These are phyloP conservation scores for Crithidia thermophila DNA, from an alignment of 208 protist species.

Conservation along the genomic window DNA sequence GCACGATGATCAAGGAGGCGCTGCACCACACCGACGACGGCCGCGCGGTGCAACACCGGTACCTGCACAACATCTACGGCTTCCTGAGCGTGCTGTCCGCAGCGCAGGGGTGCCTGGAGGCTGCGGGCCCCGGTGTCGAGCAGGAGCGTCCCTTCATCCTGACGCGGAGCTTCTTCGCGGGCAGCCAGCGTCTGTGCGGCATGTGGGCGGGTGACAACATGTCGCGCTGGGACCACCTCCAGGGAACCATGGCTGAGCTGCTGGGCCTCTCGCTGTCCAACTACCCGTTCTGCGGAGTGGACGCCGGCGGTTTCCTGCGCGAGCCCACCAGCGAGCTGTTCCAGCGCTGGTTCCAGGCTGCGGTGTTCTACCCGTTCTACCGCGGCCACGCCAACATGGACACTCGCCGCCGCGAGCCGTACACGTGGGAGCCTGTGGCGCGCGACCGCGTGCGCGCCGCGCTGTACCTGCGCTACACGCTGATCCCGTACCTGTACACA, in stretches of 20 bases:
- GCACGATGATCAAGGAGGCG: slow-evolving; percentile 94
- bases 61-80: slow-evolving; percentile 98
- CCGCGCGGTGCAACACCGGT: slow-evolving; percentile 87
- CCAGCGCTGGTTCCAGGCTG: slow-evolving; percentile 97
- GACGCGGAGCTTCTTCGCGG: slow-evolving; percentile 97
- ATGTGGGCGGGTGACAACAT: slow-evolving; percentile 99
- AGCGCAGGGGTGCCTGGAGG: slow-evolving; percentile 77
- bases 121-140: slow-evolving; percentile 35
- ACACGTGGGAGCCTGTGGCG: slow-evolving; percentile 82
- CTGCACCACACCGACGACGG: slow-evolving; percentile 75
- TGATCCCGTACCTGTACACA: slow-evolving; percentile 98
- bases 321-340: slow-evolving; percentile 96
- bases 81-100: slow-evolving; percentile 83
- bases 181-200: slow-evolving; percentile 95
- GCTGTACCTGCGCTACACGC: slow-evolving; percentile 86
- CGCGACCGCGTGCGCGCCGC: slow-evolving; percentile 61
- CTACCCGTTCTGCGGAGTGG: slow-evolving; percentile 95
- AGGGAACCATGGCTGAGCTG: slow-evolving; percentile 93
- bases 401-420: slow-evolving; percentile 97
- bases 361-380: slow-evolving; percentile 97
- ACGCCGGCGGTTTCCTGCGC: slow-evolving; percentile 98
- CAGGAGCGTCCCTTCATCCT: slow-evolving; percentile 97
- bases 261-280: slow-evolving; percentile 95
- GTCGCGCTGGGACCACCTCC: slow-evolving; percentile 94
- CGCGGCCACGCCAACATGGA: slow-evolving; percentile 96